Conservation (phyloP, 2,329 filamentous ascomycete species). For the Chaetomium globosum region DNA sequence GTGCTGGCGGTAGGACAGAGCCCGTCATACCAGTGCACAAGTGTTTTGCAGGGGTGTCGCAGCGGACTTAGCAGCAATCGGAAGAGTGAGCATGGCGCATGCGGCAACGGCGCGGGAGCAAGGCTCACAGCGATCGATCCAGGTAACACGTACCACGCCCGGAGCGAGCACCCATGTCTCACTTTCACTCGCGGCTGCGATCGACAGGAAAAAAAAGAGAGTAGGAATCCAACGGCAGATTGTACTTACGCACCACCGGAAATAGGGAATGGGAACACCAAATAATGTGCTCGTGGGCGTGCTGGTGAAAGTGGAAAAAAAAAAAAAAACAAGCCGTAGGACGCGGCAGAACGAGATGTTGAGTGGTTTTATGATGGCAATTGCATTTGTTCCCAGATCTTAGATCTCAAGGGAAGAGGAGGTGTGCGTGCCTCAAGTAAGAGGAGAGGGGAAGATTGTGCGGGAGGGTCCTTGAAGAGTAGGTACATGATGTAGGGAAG, state of each 20-base stretch:
- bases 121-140: slow-evolving; percentile 39
- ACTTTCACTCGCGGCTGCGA: slow-evolving; percentile 23
- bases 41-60: slow-evolving; percentile 43
- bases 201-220: slow-evolving; percentile 18
- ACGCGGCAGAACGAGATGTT: neutral
- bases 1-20: slow-evolving; percentile 27
- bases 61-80: slow-evolving; percentile 45
- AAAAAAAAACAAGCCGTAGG: neutral
- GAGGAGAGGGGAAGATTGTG: slow-evolving; percentile 13
- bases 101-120: slow-evolving; percentile 42
- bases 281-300: neutral
- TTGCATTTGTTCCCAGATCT: slow-evolving; percentile 23
- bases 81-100: slow-evolving; percentile 46
- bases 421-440: slow-evolving; percentile 7
- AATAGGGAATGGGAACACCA: neutral
- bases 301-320: neutral
- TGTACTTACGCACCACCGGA: slow-evolving; percentile 20
- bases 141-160: slow-evolving; percentile 44
- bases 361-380: neutral
- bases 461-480: slow-evolving; percentile 21
- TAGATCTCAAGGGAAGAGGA: slow-evolving; percentile 12
- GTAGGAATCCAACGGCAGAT: slow-evolving; percentile 2
- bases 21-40: slow-evolving; percentile 35
- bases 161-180: slow-evolving; percentile 45
- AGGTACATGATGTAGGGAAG: slow-evolving; percentile 29